These are phyloP conservation scores for Panaeolus cyanescens DNA, from an alignment of 768 basidiomycete species.

Conservation along the genomic window DNA sequence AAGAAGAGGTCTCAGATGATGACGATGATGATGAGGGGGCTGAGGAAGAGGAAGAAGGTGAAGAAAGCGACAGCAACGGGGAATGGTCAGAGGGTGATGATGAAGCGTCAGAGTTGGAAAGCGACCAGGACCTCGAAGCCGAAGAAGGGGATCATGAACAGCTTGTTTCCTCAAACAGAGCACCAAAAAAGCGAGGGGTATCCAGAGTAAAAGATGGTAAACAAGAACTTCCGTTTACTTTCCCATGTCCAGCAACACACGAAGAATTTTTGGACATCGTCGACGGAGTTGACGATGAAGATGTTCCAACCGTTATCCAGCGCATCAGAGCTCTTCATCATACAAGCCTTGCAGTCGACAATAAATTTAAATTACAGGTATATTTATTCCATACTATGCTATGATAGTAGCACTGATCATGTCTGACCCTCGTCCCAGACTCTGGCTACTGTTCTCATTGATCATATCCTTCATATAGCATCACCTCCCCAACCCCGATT, in stretches of 20 bases:
- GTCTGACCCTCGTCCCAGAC: slow-evolving; percentile 43
- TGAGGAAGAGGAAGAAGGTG: slow-evolving; percentile 35
- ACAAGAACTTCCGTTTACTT: slow-evolving; percentile 88
- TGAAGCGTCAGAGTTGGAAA: slow-evolving; percentile 31
- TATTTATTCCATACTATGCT: slow-evolving; percentile 21
- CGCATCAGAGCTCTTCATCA: slow-evolving; percentile 91
- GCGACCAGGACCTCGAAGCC: slow-evolving; percentile 33
- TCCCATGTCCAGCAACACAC: slow-evolving; percentile 84
- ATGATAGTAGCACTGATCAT: background rate
- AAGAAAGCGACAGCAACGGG: slow-evolving; percentile 28
- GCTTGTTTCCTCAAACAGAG: slow-evolving; percentile 32
- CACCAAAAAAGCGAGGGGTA: slow-evolving; percentile 32
- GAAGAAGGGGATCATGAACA: slow-evolving; percentile 49
- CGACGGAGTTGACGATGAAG: slow-evolving; percentile 65
- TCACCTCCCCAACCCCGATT: slow-evolving; percentile 63
- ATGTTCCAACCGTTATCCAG: slow-evolving; percentile 81
- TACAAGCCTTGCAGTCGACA: slow-evolving; percentile 87
- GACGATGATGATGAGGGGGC: slow-evolving; percentile 32
- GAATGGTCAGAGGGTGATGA: slow-evolving; percentile 37
- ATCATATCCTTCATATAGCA: slow-evolving; percentile 82
- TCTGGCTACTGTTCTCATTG: slow-evolving; percentile 78
- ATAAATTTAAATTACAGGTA: slow-evolving; percentile 92
- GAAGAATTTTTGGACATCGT: slow-evolving; percentile 89
- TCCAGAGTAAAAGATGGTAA: slow-evolving; percentile 32
- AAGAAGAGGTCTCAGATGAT: slow-evolving; percentile 28